phyloP scores from a whole-genome alignment of 257 asterid genomes.

The Craterostigma plantagineum region DNA sequence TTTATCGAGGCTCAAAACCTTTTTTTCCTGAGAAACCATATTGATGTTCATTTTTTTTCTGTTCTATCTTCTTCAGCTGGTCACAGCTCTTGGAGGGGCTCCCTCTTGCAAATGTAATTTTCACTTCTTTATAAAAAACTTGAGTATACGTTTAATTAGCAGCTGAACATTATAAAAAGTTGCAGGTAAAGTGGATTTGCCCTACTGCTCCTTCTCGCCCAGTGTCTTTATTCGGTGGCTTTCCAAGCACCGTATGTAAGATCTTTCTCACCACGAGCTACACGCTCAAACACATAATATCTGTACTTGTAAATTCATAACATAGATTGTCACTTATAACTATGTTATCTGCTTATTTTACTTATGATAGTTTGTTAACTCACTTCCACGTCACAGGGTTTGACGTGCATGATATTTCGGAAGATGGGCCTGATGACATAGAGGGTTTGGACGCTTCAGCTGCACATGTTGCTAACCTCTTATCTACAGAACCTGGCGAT shows the following conservation, averaged over 20 bases:
- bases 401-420: constrained; percentile 77
- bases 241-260: constrained; percentile 79
- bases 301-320: not conserved
- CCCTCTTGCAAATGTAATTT: constrained; percentile 49
- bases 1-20: not conserved
- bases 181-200: constrained; percentile 85
- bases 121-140: not conserved
- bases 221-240: constrained; percentile 63
- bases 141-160: not conserved
- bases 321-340: too few species aligned
- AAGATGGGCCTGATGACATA: constrained; percentile 47
- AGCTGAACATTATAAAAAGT: constrained; percentile 4
- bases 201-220: constrained; percentile 87
- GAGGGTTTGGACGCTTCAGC: constrained; percentile 88
- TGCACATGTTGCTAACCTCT: constrained; percentile 71
- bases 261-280: not conserved
- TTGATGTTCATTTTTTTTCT: constrained; percentile 2
- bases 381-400: constrained; percentile 31
- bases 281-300: too few species aligned
- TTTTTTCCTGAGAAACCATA: not conserved
- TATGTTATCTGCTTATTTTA: too few species aligned
- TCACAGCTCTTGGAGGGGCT: constrained; percentile 40
- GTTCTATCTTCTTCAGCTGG: constrained; percentile 32
- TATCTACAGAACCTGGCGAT: constrained; percentile 66
- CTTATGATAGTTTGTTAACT: too few species aligned